Evolutionary conservation across 2,329 filamentous ascomycete species (phyloP).

Genomic region (Trichoderma pleuroti): DNA sequence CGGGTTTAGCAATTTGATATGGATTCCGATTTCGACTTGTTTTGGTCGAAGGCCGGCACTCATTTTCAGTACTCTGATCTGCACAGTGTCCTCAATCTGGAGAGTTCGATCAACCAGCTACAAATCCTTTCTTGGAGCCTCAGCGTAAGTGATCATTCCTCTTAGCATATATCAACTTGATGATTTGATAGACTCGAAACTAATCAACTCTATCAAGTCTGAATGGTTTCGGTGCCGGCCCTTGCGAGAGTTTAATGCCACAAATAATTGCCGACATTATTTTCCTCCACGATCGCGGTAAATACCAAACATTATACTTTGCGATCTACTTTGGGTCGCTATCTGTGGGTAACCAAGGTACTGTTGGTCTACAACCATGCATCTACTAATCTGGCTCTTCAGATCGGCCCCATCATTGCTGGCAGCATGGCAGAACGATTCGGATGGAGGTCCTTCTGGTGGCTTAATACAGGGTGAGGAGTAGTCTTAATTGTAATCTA

Average conservation of each 20-base stretch:
- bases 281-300: slow-evolving; percentile 7
- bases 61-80: slow-evolving; percentile 5
- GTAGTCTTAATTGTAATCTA: neutral
- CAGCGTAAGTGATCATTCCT: neutral
- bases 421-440: slow-evolving; percentile 11
- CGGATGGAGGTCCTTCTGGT: slow-evolving; percentile 14
- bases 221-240: slow-evolving; percentile 1
- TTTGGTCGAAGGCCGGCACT: slow-evolving; percentile 7
- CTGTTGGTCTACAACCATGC: neutral
- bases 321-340: slow-evolving; percentile 9
- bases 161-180: neutral
- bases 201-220: neutral
- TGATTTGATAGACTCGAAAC: neutral
- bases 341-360: neutral
- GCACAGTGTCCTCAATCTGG: slow-evolving; percentile 6
- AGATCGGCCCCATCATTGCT: slow-evolving; percentile 11
- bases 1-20: slow-evolving; percentile 7
- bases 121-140: slow-evolving; percentile 9
- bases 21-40: slow-evolving; percentile 6
- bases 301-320: slow-evolving; percentile 12
- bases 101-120: slow-evolving; percentile 11
- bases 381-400: neutral
- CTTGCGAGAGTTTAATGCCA: slow-evolving; percentile 13
- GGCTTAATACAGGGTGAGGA: neutral
- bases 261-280: slow-evolving; percentile 14